Base-by-base conservation (phyloP, 2,329 filamentous ascomycete species). In the Tetracladium maxilliforme region DNA sequence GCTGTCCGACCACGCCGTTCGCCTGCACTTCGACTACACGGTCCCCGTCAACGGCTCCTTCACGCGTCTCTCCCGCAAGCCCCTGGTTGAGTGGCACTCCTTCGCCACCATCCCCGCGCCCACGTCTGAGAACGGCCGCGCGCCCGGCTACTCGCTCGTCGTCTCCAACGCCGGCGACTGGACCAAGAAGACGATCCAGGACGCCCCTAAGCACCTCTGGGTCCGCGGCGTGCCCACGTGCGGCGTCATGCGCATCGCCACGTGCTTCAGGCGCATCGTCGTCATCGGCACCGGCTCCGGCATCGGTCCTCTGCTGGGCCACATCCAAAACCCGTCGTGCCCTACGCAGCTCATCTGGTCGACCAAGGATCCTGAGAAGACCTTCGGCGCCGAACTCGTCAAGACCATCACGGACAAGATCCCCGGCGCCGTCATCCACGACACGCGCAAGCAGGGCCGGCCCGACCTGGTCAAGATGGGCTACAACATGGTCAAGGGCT, bases 121-220 rank as follows among this genome's bases (percentile, higher is more conserved):
- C 3, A 43, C 53, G 27, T 38, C 38, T 6, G 37, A 33, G 11
- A 35, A 44, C 20, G 44, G 41, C 21, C 40, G 56, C 29, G 49
- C 56, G 19, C 53, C 53, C 26, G 71, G 67, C 10, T 81, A 75
- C 49, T 80, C 73, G 1, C 55, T 78, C 16, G 53, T 84, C 16
- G 60, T 84, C 15, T 80, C 75, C 27, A 75, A 73, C 34, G 76
- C 75, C 4, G 78, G 78, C 13, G 76, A 84, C 49, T 84, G 78
- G 77, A 84, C 78, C 1, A 53, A 54, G 14, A 53, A 58, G 16
- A 63, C 67, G 28, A 81, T 84, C 47, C 50, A 59, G 23, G 56
- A 61, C 23, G 68, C 69, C 3, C 74, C 74, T 2, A 60, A 52
- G 1, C 49, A 63, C 25, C 49, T 83, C 22, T 84, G 72, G 70